Conservation (phyloP, 2,329 filamentous ascomycete species). For the Fusarium austroafricanum region DNA sequence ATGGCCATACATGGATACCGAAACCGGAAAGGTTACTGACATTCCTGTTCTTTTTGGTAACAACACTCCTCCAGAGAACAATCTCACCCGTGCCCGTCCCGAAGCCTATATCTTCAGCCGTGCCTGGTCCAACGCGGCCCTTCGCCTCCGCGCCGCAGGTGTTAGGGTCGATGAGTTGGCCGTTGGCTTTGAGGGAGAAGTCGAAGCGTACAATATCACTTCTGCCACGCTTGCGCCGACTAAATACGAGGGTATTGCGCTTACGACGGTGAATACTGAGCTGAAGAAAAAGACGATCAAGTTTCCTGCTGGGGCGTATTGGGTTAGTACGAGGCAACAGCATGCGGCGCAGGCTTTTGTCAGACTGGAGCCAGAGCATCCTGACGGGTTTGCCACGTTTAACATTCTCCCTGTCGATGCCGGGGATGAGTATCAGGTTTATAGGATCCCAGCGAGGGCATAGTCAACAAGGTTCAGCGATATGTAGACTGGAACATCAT, state of each 20-base stretch:
- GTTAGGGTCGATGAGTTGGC: conserved; percentile 42
- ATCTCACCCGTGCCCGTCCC: conserved; percentile 47
- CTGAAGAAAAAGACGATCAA: conserved; percentile 27
- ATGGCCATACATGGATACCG: conserved; percentile 41
- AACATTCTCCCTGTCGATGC: conserved; percentile 46
- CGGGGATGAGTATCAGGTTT: conserved; percentile 50
- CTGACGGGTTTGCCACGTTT: conserved; percentile 48
- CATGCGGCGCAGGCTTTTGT: conserved; percentile 48
- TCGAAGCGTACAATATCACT: conserved; percentile 46
- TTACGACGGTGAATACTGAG: conserved; percentile 41
- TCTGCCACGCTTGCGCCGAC: conserved; percentile 20
- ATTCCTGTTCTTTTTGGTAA: conserved; percentile 45
- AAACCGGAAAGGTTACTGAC: conserved; percentile 42
- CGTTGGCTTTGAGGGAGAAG: conserved; percentile 39
- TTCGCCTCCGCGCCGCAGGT: conserved; percentile 43
- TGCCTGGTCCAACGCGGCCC: conserved; percentile 45
- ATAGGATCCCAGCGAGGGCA: conserved; percentile 38
- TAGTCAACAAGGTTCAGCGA: too few species aligned
- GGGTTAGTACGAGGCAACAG: conserved; percentile 49
- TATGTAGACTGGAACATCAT: too few species aligned
- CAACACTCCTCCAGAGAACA: conserved; percentile 43
- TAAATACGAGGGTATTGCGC: conserved; percentile 46
- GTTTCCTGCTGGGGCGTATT: conserved; percentile 47
- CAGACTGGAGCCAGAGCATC: conserved; percentile 48
- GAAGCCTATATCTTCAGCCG: conserved; percentile 49